Conservation (phyloP, 1,284 basidiomycete species). For the Mycena citricolor region DNA sequence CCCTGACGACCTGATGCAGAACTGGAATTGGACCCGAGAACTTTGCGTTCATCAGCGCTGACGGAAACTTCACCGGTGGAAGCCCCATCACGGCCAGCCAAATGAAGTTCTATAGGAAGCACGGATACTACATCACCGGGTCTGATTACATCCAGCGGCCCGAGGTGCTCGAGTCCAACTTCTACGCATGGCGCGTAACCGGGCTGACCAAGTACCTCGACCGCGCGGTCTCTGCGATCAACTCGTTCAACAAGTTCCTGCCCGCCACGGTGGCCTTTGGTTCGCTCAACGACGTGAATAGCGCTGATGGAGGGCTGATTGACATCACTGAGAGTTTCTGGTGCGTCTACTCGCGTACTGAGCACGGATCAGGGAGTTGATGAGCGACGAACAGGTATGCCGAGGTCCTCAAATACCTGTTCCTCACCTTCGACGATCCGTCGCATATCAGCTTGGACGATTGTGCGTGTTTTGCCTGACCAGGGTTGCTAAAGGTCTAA, state of each 20-base stretch:
- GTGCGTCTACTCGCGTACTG: constrained; percentile 28
- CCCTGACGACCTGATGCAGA: constrained; percentile 31
- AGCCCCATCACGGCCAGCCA: constrained; percentile 33
- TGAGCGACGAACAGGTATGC: too few relatives aligned
- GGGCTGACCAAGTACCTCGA: constrained; percentile 56
- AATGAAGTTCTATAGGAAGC: constrained; percentile 31
- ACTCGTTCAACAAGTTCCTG: constrained; percentile 50
- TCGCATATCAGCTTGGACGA: constrained; percentile 62
- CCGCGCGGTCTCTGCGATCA: constrained; percentile 44
- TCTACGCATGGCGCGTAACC: constrained; percentile 74
- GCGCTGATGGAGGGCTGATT: constrained; percentile 40
- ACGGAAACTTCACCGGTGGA: constrained; percentile 57
- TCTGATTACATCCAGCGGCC: constrained; percentile 19
- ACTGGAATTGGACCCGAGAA: constrained; percentile 72
- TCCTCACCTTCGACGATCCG: constrained; percentile 72
- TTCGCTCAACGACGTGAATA: constrained; percentile 48
- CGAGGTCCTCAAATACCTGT: constrained; percentile 77
- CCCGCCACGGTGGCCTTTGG: constrained; percentile 46
- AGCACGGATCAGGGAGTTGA: too few relatives aligned
- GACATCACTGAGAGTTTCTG: constrained; percentile 74
- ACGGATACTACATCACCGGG: constrained; percentile 64
- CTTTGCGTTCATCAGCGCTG: constrained; percentile 56
- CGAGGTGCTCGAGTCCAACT: constrained; percentile 70
- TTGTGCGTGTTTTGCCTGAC: constrained; percentile 49
- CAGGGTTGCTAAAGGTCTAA: background rate